Conservation (phyloP, 2,329 filamentous ascomycete genomes). For the Hypoxylon sp. region DNA sequence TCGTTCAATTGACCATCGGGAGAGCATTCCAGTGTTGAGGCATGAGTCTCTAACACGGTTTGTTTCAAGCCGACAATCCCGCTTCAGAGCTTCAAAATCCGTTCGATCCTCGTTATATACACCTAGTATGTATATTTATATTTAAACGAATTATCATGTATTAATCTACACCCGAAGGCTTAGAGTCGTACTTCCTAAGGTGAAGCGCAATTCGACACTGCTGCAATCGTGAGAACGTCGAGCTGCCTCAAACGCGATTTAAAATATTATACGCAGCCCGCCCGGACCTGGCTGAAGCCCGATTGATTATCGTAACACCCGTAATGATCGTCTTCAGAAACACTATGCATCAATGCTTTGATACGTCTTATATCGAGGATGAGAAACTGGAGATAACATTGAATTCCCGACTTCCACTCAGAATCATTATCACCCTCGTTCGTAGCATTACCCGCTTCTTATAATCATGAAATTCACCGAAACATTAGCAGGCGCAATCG, state of each 20-base stretch:
- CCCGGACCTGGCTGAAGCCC: constrained; percentile 2
- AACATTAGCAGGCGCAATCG: constrained; percentile 11
- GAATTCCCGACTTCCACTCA: not conserved
- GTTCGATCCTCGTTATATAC: too few relatives aligned
- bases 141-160: not conserved
- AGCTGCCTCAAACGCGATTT: constrained; percentile 3
- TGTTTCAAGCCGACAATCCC: constrained; percentile 26
- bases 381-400: not conserved
- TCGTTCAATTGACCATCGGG: not conserved
- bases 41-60: not conserved
- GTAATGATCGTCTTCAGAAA: constrained; percentile 26
- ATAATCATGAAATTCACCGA: constrained; percentile 17
- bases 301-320: constrained; percentile 11
- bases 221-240: not conserved
- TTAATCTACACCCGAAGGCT: not conserved
- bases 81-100: too few relatives aligned
- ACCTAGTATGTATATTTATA: not conserved
- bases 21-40: not conserved
- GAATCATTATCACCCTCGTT: not conserved
- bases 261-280: not conserved
- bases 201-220: not conserved
- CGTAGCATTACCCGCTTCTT: too few relatives aligned
- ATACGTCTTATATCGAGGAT: not conserved
- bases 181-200: not conserved
- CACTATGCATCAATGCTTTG: constrained; percentile 29